Evolutionary conservation across 2,329 filamentous ascomycete genomes (phyloP).

Genomic region (Cladosporium sp.): DNA sequence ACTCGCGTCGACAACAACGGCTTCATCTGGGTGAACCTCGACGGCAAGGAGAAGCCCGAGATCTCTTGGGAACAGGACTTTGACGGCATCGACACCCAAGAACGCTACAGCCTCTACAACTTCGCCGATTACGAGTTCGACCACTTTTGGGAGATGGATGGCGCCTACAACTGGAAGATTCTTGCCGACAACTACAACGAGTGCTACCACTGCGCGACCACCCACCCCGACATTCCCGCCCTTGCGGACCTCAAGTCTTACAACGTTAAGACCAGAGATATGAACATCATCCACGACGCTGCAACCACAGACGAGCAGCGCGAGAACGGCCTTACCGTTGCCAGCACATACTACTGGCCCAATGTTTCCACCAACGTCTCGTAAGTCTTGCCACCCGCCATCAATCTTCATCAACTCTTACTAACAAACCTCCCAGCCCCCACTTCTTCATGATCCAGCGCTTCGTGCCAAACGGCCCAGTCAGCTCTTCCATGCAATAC

Average conservation of each 20-base stretch:
- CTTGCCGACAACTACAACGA: conserved; percentile 62
- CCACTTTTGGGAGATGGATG: conserved; percentile 54
- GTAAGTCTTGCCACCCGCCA: conserved; percentile 33
- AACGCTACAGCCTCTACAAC: conserved; percentile 43
- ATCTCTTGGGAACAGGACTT: conserved; percentile 52
- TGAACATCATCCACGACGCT: conserved; percentile 46
- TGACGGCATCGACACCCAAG: conserved; percentile 42
- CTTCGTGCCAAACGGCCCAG: conserved; percentile 53
- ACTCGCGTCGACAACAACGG: conserved; percentile 50
- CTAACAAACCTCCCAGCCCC: conserved; percentile 37
- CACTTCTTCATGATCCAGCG: conserved; percentile 62
- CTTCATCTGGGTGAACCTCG: conserved; percentile 58
- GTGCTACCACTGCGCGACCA: conserved; percentile 59
- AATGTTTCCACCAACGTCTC: conserved; percentile 49
- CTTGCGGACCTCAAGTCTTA: conserved; percentile 56
- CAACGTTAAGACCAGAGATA: conserved; percentile 45
- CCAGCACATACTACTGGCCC: conserved; percentile 48
- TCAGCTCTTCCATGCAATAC: conserved; percentile 54
- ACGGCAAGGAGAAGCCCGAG: conserved; percentile 43
- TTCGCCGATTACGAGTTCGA: conserved; percentile 54
- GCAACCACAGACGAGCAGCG: conserved; percentile 47
- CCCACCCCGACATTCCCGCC: conserved; percentile 54
- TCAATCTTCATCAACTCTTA: neutral
- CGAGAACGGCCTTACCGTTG: conserved; percentile 42
- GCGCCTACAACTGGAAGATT: conserved; percentile 57